phyloP scores from a whole-genome alignment of 495 filamentous ascomycete species.

The Cairneyella variabilis region DNA sequence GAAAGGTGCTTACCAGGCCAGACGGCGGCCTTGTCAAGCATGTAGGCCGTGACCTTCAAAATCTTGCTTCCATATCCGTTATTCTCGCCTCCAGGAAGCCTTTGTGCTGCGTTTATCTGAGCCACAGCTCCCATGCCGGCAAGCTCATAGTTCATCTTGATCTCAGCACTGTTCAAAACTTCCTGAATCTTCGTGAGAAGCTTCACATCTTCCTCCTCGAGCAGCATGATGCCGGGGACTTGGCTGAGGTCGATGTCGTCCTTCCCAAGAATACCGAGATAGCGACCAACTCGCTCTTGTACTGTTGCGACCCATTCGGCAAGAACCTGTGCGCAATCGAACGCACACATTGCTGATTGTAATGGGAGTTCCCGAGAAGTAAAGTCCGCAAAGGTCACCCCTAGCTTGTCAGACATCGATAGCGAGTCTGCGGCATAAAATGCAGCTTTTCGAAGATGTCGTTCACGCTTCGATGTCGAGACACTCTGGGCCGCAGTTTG shows the following conservation, averaged over 20 bases:
- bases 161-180: conserved; percentile 72
- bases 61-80: conserved; percentile 83
- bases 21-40: conserved; percentile 84
- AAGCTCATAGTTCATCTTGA: conserved; percentile 66
- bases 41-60: conserved; percentile 78
- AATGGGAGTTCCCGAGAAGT: conserved; percentile 87
- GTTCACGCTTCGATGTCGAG: conserved; percentile 64
- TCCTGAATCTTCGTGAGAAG: conserved; percentile 80
- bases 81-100: conserved; percentile 56
- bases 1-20: conserved; percentile 73
- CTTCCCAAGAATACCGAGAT: conserved; percentile 79
- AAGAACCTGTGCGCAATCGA: conserved; percentile 95
- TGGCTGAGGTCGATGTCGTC: conserved; percentile 73
- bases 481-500: conserved; percentile 22
- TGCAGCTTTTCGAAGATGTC: conserved; percentile 86
- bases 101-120: conserved; percentile 41
- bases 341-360: conserved; percentile 87
- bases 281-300: conserved; percentile 88
- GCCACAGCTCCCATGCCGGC: conserved; percentile 44
- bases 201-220: conserved; percentile 90
- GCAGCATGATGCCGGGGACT: conserved; percentile 80
- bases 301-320: conserved; percentile 96
- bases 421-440: conserved; percentile 94
- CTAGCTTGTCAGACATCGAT: conserved; percentile 82
- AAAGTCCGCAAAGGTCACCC: conserved; percentile 81